Evolutionary conservation across 176 grass and related monocot species (phyloP).

Genomic region (Eremochloa ophiuroides): DNA sequence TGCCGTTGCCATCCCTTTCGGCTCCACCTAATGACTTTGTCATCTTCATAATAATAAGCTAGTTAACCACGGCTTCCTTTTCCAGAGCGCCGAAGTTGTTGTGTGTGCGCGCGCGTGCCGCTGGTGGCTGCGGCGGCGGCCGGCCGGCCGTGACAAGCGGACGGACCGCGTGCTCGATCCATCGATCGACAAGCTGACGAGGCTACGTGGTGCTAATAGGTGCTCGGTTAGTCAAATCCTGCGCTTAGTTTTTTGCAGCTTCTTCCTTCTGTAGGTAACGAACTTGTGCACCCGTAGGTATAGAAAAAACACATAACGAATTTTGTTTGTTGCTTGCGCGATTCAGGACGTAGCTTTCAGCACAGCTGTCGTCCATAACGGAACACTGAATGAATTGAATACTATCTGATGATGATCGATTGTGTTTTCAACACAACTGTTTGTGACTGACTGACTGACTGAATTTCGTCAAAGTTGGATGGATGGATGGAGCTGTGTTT

Average conservation of each 20-base stretch:
- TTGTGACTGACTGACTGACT: not conserved
- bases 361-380: not conserved
- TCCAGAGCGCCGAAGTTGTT: not conserved
- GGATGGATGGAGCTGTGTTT: not conserved
- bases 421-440: not conserved
- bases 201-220: too few relatives aligned
- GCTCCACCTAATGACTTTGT: slow-evolving; percentile 14
- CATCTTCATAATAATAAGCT: not conserved
- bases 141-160: slow-evolving; percentile 39
- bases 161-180: not conserved
- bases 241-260: not conserved
- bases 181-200: not conserved
- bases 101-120: not conserved
- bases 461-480: slow-evolving; percentile 10
- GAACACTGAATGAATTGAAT: too few relatives aligned
- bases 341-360: not conserved
- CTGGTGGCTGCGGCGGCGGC: not conserved
- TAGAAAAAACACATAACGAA: not conserved
- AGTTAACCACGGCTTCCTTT: not conserved
- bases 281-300: not conserved
- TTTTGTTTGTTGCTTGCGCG: too few relatives aligned
- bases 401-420: too few relatives aligned
- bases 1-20: slow-evolving; percentile 29
- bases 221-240: not conserved
- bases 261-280: not conserved